phyloP scores from a whole-genome alignment of 306 rosid species.

The Ceratonia siliqua region DNA sequence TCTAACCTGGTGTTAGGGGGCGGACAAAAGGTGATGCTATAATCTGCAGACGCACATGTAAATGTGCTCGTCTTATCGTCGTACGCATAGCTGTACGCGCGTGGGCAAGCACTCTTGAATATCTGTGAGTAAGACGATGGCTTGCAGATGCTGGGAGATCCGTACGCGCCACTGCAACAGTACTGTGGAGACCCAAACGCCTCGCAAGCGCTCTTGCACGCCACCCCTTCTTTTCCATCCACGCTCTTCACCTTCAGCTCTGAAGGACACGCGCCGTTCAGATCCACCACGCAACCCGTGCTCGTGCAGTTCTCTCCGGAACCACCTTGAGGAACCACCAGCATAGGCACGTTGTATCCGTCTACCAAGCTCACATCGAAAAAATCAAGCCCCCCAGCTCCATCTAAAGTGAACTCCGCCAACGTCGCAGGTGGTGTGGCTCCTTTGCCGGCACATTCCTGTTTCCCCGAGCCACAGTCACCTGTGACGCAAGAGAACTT shows the following conservation, averaged over 20 bases:
- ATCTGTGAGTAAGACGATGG: slow-evolving; percentile 70
- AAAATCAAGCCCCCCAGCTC: slow-evolving; percentile 72
- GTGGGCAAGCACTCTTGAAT: slow-evolving; percentile 86
- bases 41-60: slow-evolving; percentile 73
- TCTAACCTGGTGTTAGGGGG: slow-evolving; percentile 57
- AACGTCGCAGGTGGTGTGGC: slow-evolving; percentile 83
- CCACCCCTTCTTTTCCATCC: slow-evolving; percentile 47
- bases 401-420: slow-evolving; percentile 80
- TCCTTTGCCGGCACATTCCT: slow-evolving; percentile 73
- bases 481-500: slow-evolving; percentile 83
- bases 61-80: slow-evolving; percentile 82
- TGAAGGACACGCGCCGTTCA: slow-evolving; percentile 75
- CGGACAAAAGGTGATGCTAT: slow-evolving; percentile 76
- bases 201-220: slow-evolving; percentile 90
- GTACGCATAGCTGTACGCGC: slow-evolving; percentile 87
- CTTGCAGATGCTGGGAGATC: slow-evolving; percentile 62
- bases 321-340: slow-evolving; percentile 66
- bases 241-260: slow-evolving; percentile 59
- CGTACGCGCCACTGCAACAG: slow-evolving; percentile 77
- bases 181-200: slow-evolving; percentile 67
- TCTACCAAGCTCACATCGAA: slow-evolving; percentile 87
- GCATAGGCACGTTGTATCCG: slow-evolving; percentile 83
- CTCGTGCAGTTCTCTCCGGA: slow-evolving; percentile 57
- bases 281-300: slow-evolving; percentile 69
- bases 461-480: slow-evolving; percentile 72